Percentiles rank a stretch among this genome's conserved stretches.
phyloP scores from a whole-genome alignment of 2,329 filamentous ascomycete genomes.

The Tolypocladium sp. region DNA sequence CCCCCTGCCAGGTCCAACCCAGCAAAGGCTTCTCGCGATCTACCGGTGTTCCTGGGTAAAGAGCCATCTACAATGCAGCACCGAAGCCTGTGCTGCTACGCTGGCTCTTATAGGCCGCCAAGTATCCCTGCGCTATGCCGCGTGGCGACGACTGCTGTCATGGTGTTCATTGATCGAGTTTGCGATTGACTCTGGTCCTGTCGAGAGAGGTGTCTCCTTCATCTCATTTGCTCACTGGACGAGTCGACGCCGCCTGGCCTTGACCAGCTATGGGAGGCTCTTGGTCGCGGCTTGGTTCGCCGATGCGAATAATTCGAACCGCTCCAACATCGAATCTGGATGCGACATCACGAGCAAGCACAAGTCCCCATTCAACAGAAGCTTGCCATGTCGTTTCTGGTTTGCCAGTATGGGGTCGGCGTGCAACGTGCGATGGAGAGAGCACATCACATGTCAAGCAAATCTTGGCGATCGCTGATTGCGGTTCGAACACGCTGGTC shows the following conservation, averaged over 20 bases:
- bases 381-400: background rate
- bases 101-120: background rate
- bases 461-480: background rate
- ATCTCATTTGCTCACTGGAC: background rate
- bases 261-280: background rate
- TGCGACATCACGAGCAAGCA: background rate
- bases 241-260: background rate
- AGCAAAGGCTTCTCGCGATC: background rate
- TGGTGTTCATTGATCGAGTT: background rate
- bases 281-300: background rate
- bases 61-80: constrained; percentile 1
- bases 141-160: background rate
- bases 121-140: background rate
- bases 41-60: background rate
- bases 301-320: background rate
- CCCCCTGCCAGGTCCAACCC: background rate
- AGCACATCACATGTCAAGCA: background rate
- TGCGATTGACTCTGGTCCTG: background rate
- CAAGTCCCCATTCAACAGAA: background rate
- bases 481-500: background rate
- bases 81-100: background rate
- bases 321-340: background rate
- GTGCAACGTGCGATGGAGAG: background rate
- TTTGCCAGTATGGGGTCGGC: background rate
- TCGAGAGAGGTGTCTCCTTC: background rate